Evolutionary conservation across 768 basidiomycete genomes (phyloP).

Genomic region (Pleurotus eryngii): DNA sequence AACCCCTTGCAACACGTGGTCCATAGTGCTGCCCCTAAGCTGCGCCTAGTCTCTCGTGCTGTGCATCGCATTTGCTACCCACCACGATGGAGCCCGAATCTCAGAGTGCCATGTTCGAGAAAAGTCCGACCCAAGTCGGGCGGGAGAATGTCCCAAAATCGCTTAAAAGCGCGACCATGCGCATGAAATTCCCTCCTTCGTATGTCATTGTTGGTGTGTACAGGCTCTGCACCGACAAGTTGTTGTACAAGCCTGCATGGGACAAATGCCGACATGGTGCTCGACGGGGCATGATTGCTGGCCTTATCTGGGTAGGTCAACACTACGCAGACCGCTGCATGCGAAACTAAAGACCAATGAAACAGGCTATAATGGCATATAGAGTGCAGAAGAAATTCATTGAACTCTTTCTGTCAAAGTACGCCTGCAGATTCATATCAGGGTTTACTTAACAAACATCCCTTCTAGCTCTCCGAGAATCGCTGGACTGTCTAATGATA

Average conservation of each 20-base stretch:
- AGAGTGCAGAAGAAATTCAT: slow-evolving; percentile 69
- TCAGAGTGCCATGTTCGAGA: slow-evolving; percentile 28
- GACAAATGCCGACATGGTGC: slow-evolving; percentile 81
- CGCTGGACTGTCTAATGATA: slow-evolving; percentile 58
- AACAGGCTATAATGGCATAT: slow-evolving; percentile 65
- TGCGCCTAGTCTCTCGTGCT: background rate
- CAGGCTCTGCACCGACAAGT: slow-evolving; percentile 70
- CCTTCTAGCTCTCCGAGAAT: slow-evolving; percentile 56
- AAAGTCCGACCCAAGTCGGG: background rate
- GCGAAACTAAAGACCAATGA: background rate
- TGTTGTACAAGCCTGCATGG: slow-evolving; percentile 74
- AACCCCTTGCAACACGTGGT: background rate
- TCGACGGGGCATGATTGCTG: slow-evolving; percentile 65
- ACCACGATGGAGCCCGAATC: slow-evolving; percentile 22
- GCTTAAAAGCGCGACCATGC: slow-evolving; percentile 50
- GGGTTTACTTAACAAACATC: background rate
- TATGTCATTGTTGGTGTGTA: slow-evolving; percentile 87
- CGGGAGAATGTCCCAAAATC: slow-evolving; percentile 37
- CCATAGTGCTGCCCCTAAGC: background rate
- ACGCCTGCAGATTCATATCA: slow-evolving; percentile 12
- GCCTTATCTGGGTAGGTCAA: slow-evolving; percentile 59
- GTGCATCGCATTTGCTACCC: background rate
- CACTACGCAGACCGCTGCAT: background rate
- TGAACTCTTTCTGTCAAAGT: slow-evolving; percentile 62
- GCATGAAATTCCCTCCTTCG: slow-evolving; percentile 75